Conservation (phyloP, 129 eudicot species). For the Glebionis coronaria region DNA sequence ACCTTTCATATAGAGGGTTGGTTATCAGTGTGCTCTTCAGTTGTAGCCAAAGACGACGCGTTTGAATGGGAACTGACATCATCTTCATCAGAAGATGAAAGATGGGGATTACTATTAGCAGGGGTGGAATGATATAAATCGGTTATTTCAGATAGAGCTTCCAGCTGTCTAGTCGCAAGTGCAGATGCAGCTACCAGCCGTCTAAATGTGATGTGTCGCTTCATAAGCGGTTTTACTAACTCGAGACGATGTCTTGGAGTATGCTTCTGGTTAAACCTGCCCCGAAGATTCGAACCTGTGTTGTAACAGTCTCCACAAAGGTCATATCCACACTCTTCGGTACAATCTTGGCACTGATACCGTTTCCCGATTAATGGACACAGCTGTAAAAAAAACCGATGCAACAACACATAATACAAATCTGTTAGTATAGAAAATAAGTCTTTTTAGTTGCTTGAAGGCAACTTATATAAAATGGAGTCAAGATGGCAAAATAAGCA, state of each 20-base stretch:
- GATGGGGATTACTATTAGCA: conserved; percentile 20
- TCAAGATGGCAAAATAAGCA: too few species aligned
- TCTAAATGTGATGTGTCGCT: conserved; percentile 33
- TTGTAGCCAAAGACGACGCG: neutral
- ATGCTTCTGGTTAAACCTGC: conserved; percentile 74
- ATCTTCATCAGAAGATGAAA: conserved; percentile 22
- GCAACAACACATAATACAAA: too few species aligned
- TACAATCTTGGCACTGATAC: conserved; percentile 67
- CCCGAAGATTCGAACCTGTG: conserved; percentile 50
- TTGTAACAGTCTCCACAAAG: conserved; percentile 69
- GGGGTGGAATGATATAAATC: neutral
- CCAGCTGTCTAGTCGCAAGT: conserved; percentile 36
- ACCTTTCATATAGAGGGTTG: conserved; percentile 24
- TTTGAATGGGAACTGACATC: conserved; percentile 6
- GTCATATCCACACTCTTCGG: conserved; percentile 54
- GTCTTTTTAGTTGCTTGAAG: too few species aligned
- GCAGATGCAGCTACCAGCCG: conserved; percentile 25
- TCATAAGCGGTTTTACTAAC: conserved; percentile 24
- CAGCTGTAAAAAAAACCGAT: conserved; percentile 42
- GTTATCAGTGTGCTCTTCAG: conserved; percentile 26
- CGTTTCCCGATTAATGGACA: conserved; percentile 69
- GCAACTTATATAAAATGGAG: too few species aligned
- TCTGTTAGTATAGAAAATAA: too few species aligned
- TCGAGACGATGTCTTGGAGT: conserved; percentile 56
- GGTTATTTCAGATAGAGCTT: conserved; percentile 26